Evolutionary conservation across 768 basidiomycete species (phyloP), one percentile per base, ranked within the genome.

Genomic region (Suillus fuscotomentosus): DNA sequence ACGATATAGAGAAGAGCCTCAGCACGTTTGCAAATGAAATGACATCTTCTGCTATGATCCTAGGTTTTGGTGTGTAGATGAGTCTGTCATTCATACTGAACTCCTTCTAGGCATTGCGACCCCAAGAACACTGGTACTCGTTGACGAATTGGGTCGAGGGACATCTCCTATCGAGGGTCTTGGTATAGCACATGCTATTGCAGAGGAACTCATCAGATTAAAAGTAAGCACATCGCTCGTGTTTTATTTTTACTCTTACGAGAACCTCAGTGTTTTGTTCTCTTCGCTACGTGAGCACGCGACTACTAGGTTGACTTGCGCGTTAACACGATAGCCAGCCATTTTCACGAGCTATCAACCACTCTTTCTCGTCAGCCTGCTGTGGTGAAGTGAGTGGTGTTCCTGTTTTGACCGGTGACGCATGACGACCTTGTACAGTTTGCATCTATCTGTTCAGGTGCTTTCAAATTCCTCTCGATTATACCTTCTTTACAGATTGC

Each of bases 11-110:
- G 75, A 90, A 88, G 71, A 91, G 84, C 51, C 75, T 99, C 31
- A 97, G 95, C 68, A 98, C 97, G 0, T 99, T 99, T 77, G 94
- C 95, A 1, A 89, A 86, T 67, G 97, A 99, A 77, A 98, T 99
- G 94, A 87, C 90, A 1, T 88, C 92, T 3, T 89, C 89, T 31
- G 91, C 94, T 1, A 95, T 95, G 92, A 95, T 98, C 61, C 78
- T 97, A 54, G 91, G 94, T 88, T 65, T 61, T 74, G 51, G 8
- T 43, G 22, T 5, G 20, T 4, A 31, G 22, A 9, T 17, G 14
- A 50, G 27, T 39, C 50, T 34, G 27, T 56, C 36, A 48, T 11
- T 50, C 38, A 66, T 61, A 45, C 36, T 43, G 20, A 42, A 27
- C 38, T 55, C 51, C 22, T 60, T 47, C 64, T 17, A 89, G 92